Base-by-base conservation (phyloP, 768 basidiomycete species). In the Tricholoma sp. region DNA sequence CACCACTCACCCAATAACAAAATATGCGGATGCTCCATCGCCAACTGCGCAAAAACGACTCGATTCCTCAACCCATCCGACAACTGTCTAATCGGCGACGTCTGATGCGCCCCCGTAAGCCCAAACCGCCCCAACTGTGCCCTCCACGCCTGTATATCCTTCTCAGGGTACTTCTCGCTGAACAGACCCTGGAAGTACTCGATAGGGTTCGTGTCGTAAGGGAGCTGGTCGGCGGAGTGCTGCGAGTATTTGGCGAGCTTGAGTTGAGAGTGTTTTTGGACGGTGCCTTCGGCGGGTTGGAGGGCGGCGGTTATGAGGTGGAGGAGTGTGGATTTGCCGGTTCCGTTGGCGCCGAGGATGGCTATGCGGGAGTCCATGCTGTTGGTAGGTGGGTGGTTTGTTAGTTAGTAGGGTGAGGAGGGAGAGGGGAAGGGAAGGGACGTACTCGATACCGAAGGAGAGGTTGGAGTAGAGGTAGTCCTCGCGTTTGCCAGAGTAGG, bases 211-310 rank as follows among this genome's bases (percentile, higher is more conserved):
- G 82, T 82, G 60, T 95, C 87, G 72, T 97, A 99, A 22, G 97
- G 97, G 9, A 99, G 84, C 72, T 99, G 97, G 73, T 99, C 97
- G 27, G 97, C 95, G 54, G 89, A 92, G 78, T 99, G 97, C 76
- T 99, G 97, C 5, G 91, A 94, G 80, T 99, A 99, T 74, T 98
- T 99, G 63, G 94, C 91, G 57, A 99, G 84, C 73, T 99, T 99
- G 64, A 99, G 83, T 18, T 79, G 80, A 43, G 88, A 78, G 71
- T 99, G 97, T 66, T 92, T 92, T 51, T 89, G 90, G 63, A 99
- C 71, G 37, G 91, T 93, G 52, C 97, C 97, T 70, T 89, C 82
- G 61, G 74, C 75, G 1, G 96, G 94, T 57, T 89, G 87, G 37
- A 95, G 80, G 9, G 68, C 79, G 57, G 89, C 80, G 19, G 89